Conservation (phyloP, 148 eudicot genomes). For the Diospyros lotus region DNA sequence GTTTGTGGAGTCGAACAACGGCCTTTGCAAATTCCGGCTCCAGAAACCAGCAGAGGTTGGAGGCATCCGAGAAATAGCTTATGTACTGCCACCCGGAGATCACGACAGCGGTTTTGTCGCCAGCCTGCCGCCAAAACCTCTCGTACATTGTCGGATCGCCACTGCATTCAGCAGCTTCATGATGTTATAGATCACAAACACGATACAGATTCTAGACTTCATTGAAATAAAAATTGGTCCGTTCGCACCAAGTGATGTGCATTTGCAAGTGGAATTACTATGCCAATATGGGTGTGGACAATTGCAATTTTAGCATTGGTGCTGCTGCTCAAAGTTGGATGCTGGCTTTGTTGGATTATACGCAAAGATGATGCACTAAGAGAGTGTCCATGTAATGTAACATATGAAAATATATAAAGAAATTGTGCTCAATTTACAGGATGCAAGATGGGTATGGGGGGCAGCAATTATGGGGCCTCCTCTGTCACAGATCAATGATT, state of each 20-base stretch:
- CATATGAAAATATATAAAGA: neutral
- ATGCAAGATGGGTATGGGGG: constrained; percentile 32
- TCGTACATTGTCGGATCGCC: constrained; percentile 69
- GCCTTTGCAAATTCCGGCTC: constrained; percentile 50
- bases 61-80: constrained; percentile 49
- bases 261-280: too few relatives aligned
- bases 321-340: neutral
- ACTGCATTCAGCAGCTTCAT: constrained; percentile 24
- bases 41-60: constrained; percentile 44
- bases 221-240: too few relatives aligned
- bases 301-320: neutral
- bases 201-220: too few relatives aligned
- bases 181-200: too few relatives aligned
- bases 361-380: constrained; percentile 8
- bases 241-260: too few relatives aligned
- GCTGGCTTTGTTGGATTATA: too few relatives aligned
- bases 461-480: constrained; percentile 23
- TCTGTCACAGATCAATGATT: constrained; percentile 33
- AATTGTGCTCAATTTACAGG: constrained; percentile 5
- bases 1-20: constrained; percentile 35
- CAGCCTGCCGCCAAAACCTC: constrained; percentile 46
- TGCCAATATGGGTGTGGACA: too few relatives aligned
- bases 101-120: constrained; percentile 33
- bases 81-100: constrained; percentile 42
- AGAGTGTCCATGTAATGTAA: neutral